A percentile compares a stretch with the other conserved stretches of the same genome.
Conservation (phyloP, 1,284 basidiomycete genomes). For the Moniliella sp. region DNA sequence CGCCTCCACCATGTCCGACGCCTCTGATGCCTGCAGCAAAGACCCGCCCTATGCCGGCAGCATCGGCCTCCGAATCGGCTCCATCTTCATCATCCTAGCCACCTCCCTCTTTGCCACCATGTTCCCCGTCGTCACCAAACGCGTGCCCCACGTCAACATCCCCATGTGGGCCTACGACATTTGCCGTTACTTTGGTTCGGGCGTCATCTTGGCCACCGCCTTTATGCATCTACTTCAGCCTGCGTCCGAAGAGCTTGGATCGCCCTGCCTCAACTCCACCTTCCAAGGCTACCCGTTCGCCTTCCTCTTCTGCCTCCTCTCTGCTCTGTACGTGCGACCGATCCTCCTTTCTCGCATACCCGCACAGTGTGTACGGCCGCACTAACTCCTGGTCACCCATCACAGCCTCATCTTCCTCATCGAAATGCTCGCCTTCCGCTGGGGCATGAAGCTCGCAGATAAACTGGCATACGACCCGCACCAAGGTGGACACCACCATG, state of each 20-base stretch:
- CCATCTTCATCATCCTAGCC: constrained; percentile 64
- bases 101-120: constrained; percentile 45
- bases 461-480: constrained; percentile 27
- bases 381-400: not conserved
- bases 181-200: constrained; percentile 78
- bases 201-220: constrained; percentile 50
- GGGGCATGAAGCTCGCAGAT: constrained; percentile 12
- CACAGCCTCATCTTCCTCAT: constrained; percentile 14
- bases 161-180: constrained; percentile 38
- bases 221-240: constrained; percentile 36
- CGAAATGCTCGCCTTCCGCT: constrained; percentile 25
- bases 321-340: constrained; percentile 16
- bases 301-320: constrained; percentile 24
- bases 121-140: constrained; percentile 56
- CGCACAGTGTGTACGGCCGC: too few species aligned
- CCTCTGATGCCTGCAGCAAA: not conserved
- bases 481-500: constrained; percentile 22
- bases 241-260: constrained; percentile 16
- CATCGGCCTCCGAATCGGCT: constrained; percentile 41
- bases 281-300: constrained; percentile 24
- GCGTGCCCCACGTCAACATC: constrained; percentile 35
- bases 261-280: constrained; percentile 13
- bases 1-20: too few species aligned
- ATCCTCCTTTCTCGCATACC: not conserved
- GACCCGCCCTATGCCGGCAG: constrained; percentile 5